Evolutionary conservation across 441 rosid species (phyloP), one percentile per base, ranked within the genome.

Genomic region (Iberis amara): DNA sequence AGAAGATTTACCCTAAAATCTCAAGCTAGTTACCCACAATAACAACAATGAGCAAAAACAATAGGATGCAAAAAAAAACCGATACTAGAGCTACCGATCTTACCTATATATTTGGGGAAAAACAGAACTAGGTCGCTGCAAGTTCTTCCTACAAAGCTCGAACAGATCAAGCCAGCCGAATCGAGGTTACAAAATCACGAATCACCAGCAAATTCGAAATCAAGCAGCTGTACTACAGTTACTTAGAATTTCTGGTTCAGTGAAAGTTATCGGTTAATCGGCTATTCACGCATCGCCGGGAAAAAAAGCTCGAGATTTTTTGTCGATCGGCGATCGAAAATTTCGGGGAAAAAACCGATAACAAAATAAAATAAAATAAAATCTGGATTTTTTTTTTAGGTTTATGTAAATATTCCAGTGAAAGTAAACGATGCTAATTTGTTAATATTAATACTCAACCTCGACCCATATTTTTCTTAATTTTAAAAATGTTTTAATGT

Each of bases 371-470:
- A 69, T 68, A 76, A 72, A 73, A 64, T 66, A 59, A 11, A 57
- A 11, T 41, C 1, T 27, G 57, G 42, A 18, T 42, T 39, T 45
- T 52, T 49, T 35, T 37, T 52, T 58, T 3, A 5, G 13, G 44
- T 13, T 55, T 33, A 56, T 54, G 62, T 71, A 74, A 69, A 70
- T 79, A 74, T 9, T 71, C 28, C 3, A 64, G 80, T 62, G 72
- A 65, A 75, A 71, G 89, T 80, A 86, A 89, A 80, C 89, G 80
- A 73, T 65, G 88, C 73, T 82, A 79, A 76, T 80, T 61, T 58
- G 55, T 43, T 68, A 50, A 61, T 56, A 55, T n/a, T n/a, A n/a
- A n/a, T n/a, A n/a, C n/a, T n/a, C n/a, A n/a, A n/a, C n/a, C n/a
- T n/a, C n/a, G n/a, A n/a, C n/a, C n/a, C n/a, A n/a, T n/a, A n/a